Conservation (phyloP, 129 eudicot species). For the Lonicera japonica region DNA sequence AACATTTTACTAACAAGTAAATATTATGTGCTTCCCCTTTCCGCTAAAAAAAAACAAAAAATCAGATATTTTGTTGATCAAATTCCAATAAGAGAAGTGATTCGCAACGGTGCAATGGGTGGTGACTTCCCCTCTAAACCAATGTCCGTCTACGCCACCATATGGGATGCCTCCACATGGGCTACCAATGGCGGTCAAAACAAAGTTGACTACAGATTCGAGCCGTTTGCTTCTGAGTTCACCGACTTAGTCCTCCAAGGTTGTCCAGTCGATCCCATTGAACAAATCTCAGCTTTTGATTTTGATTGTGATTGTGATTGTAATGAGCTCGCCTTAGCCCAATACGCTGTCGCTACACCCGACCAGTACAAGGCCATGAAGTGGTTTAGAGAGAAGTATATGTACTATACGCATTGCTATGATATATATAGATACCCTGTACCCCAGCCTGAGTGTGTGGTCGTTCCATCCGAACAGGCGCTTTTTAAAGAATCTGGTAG, state of each 20-base stretch:
- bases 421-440: constrained; percentile 56
- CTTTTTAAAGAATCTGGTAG: constrained; percentile 45
- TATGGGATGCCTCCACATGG: constrained; percentile 92
- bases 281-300: constrained; percentile 37
- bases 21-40: too few species aligned
- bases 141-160: constrained; percentile 82
- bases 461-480: constrained; percentile 41
- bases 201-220: constrained; percentile 56
- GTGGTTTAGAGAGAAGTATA: constrained; percentile 52
- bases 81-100: constrained; percentile 59
- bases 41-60: too few species aligned
- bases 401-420: constrained; percentile 71
- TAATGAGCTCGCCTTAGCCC: constrained; percentile 37
- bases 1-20: too few species aligned
- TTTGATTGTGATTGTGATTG: too few species aligned
- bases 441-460: constrained; percentile 63
- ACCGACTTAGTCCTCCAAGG: constrained; percentile 71
- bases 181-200: constrained; percentile 67
- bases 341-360: constrained; percentile 41
- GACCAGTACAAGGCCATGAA: constrained; percentile 41
- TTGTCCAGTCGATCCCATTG: constrained; percentile 63
- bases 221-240: constrained; percentile 65
- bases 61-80: constrained; percentile 79
- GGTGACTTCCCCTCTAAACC: constrained; percentile 94
- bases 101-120: constrained; percentile 45